Percentiles rank a stretch among this genome's conserved stretches.
Evolutionary conservation across 371 early-diverging fungal genomes (phyloP).

Genomic region (Mortierella polycephala): DNA sequence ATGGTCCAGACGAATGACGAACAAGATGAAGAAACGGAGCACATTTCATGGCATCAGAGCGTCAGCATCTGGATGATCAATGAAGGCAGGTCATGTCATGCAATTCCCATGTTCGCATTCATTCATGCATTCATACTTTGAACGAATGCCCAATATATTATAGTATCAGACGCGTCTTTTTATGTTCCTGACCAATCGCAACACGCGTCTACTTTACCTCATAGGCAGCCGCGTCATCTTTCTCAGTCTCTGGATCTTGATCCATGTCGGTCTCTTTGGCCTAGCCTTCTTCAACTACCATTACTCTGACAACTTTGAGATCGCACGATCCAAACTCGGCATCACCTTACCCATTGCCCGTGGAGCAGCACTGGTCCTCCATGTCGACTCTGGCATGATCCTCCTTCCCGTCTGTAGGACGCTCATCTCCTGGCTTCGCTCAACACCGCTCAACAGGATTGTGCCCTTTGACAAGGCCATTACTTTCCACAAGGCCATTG

Average conservation of each 20-base stretch:
- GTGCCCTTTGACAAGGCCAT: conserved; percentile 84
- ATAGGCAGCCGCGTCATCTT: conserved; percentile 56
- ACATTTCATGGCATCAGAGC: conserved; percentile 27
- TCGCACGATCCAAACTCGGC: conserved; percentile 59
- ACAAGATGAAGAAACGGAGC: conserved; percentile 13
- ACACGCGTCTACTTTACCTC: not conserved
- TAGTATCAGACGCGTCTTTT: too few species aligned
- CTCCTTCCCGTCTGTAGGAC: conserved; percentile 86
- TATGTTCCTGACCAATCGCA: too few species aligned
- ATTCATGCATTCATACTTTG: too few species aligned
- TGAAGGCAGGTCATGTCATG: conserved; percentile 44
- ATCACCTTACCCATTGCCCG: conserved; percentile 61
- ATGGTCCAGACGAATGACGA: not conserved
- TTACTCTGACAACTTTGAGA: conserved; percentile 58
- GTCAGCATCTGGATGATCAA: conserved; percentile 55
- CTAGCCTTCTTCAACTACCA: conserved; percentile 63
- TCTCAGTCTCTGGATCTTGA: conserved; percentile 60
- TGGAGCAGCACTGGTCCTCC: conserved; percentile 72
- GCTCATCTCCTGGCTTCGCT: conserved; percentile 74
- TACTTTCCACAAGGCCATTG: conserved; percentile 81
- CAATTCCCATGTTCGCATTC: not conserved
- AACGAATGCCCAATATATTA: too few species aligned
- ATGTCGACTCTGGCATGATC: conserved; percentile 77
- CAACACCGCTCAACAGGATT: conserved; percentile 73
- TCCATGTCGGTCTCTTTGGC: conserved; percentile 59